Evolutionary conservation across 768 basidiomycete genomes (phyloP), one percentile per base, ranked within the genome.

Genomic region (Mycena leptocephala): DNA sequence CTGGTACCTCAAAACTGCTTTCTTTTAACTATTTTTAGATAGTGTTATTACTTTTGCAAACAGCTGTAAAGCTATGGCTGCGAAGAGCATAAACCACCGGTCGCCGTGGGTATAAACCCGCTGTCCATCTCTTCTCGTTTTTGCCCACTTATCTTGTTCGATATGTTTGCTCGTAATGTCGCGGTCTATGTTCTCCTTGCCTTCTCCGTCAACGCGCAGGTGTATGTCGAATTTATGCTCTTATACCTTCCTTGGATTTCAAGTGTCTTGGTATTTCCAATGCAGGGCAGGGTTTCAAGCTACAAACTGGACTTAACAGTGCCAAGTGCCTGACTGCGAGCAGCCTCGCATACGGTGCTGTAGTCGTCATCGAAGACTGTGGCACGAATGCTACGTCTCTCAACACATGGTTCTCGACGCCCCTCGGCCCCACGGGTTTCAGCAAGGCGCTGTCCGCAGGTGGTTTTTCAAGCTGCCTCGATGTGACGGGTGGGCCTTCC

Each of bases 331-430:
- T 64, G 63, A 32, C 63, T 41, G 63, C 63, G 43, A 64, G 24
- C 63, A 64, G 63, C 41, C 63, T 46, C 24, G 63, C 63, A 41
- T 46, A 64, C 63, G 63, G 63, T 32, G 63, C 63, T 43, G 63
- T 41, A 26, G 63, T 64, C 43, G 63, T 46, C 63, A 32, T 64
- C 63, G 63, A 64, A 64, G 63, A 64, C 63, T 64, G 63, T 33
- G 43, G 63, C n/a, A n/a, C n/a, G 63, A 64, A 64, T 64, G 63
- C 63, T 43, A 64, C 63, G 63, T 64, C 63, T 41, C 63, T 64
- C 63, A 64, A 64, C 28, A 28, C 63, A 41, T 64, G 63, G 63
- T 28, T 32, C 63, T 24, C 62, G 62, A 63, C 35, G 58, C 58
- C 58, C 32, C 58, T 61, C 33, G 58, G 58, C 58, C 58, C 58